These are phyloP conservation scores for Skeletonema marinoi DNA, from an alignment of 108 stramenopile genomes.

Conservation along the genomic window DNA sequence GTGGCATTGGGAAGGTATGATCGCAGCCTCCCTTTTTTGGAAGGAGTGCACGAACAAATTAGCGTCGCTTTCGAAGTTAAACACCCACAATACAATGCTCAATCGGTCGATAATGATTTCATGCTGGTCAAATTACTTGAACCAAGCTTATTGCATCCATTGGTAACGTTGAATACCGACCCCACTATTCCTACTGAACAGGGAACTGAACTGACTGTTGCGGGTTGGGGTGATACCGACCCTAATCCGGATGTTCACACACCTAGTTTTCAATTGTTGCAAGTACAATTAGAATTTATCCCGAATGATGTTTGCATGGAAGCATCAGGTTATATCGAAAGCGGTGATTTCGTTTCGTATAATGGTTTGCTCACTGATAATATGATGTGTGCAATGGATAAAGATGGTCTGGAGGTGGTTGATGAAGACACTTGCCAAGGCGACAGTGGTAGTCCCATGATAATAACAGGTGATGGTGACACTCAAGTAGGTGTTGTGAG, in stretches of 20 bases:
- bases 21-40: conserved; percentile 8
- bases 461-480: conserved; percentile 25
- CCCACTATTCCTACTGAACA: not conserved
- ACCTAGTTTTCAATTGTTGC: conserved; percentile 15
- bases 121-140: conserved; percentile 53
- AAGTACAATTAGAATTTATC: conserved; percentile 25
- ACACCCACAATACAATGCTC: conserved; percentile 53
- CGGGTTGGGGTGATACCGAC: conserved; percentile 68
- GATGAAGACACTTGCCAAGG: conserved; percentile 50
- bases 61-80: conserved; percentile 34
- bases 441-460: conserved; percentile 45
- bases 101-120: conserved; percentile 49
- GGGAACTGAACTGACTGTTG: not conserved
- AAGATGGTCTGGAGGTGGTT: not conserved
- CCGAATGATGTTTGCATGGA: conserved; percentile 24
- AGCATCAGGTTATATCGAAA: conserved; percentile 11
- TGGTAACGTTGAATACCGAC: conserved; percentile 53
- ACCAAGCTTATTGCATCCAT: conserved; percentile 7
- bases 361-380: conserved; percentile 19
- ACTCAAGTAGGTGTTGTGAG: conserved; percentile 54
- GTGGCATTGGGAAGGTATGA: conserved; percentile 55
- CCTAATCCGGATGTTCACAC: conserved; percentile 17
- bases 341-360: not conserved
- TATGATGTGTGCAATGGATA: conserved; percentile 48
- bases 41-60: conserved; percentile 41